phyloP scores from a whole-genome alignment of 2,329 filamentous ascomycete species.

The Xylariaceae sp. region DNA sequence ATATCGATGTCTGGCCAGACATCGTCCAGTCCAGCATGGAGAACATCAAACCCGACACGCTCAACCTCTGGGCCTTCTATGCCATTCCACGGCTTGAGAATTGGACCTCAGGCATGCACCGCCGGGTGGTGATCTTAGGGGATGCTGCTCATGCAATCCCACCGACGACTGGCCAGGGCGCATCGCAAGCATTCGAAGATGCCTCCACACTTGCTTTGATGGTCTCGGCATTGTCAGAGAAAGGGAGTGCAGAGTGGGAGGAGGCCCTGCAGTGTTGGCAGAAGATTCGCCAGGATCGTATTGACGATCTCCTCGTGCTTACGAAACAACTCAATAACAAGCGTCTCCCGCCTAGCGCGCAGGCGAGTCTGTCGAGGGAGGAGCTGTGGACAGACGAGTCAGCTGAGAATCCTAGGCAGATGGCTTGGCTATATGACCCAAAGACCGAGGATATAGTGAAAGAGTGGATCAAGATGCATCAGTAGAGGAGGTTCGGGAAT shows the following conservation, averaged over 20 bases:
- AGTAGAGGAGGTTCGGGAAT: neutral
- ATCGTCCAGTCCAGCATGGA: constrained; percentile 14
- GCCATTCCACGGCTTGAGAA: constrained; percentile 9
- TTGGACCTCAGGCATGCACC: constrained; percentile 15
- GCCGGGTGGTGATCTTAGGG: constrained; percentile 15
- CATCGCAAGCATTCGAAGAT: constrained; percentile 24
- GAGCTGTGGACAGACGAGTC: constrained; percentile 21
- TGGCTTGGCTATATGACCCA: constrained; percentile 21
- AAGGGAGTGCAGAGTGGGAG: constrained; percentile 9
- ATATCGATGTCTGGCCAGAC: constrained; percentile 15
- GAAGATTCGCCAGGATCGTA: constrained; percentile 20
- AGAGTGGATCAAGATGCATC: constrained; percentile 2
- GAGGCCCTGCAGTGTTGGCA: constrained; percentile 23
- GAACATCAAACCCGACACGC: constrained; percentile 12
- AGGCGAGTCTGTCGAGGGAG: constrained; percentile 14
- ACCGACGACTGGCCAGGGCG: constrained; percentile 18
- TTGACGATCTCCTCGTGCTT: constrained; percentile 19
- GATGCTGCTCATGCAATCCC: constrained; percentile 22
- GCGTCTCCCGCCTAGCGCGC: constrained; percentile 22
- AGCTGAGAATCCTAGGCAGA: constrained; percentile 18
- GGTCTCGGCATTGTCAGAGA: constrained; percentile 5
- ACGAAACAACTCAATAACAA: constrained; percentile 21
- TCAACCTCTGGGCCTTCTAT: constrained; percentile 21
- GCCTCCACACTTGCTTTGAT: constrained; percentile 18
- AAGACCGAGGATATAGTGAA: constrained; percentile 16